These are phyloP conservation scores for Blastomyces gilchristii DNA, from an alignment of 2,329 filamentous ascomycete genomes.

Conservation along the genomic window DNA sequence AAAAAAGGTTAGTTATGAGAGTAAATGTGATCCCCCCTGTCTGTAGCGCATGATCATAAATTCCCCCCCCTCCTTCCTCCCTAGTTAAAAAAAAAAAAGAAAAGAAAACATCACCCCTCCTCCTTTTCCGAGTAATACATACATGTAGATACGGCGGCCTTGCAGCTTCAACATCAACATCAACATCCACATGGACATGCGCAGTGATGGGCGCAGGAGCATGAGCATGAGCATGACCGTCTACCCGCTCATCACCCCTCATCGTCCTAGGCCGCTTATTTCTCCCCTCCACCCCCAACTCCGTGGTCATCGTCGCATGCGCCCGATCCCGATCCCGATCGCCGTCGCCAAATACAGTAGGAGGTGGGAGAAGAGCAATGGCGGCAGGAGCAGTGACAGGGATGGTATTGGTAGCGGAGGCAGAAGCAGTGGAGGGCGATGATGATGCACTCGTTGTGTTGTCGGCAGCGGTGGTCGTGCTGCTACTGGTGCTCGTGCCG, in stretches of 20 bases:
- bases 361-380: background rate
- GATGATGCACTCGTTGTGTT: slow-evolving; percentile 18
- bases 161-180: slow-evolving; percentile 18
- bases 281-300: slow-evolving; percentile 18
- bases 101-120: background rate
- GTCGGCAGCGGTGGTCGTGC: background rate
- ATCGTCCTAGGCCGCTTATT: slow-evolving; percentile 18
- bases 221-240: background rate
- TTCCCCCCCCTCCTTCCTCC: too few species aligned
- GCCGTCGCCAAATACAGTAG: background rate
- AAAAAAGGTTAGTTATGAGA: slow-evolving; percentile 1
- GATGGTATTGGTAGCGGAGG: background rate
- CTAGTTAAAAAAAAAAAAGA: background rate
- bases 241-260: slow-evolving; percentile 15
- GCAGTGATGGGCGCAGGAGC: slow-evolving; percentile 11
- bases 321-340: background rate
- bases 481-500: background rate
- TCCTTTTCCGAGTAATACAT: background rate
- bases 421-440: background rate
- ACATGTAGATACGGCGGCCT: slow-evolving; percentile 17
- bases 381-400: slow-evolving; percentile 12
- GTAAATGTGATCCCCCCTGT: too few species aligned
- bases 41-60: too few species aligned
- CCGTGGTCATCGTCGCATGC: slow-evolving; percentile 6
- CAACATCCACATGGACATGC: slow-evolving; percentile 2